phyloP scores from a whole-genome alignment of 345 rosid species.

The Citrus trifoliata region DNA sequence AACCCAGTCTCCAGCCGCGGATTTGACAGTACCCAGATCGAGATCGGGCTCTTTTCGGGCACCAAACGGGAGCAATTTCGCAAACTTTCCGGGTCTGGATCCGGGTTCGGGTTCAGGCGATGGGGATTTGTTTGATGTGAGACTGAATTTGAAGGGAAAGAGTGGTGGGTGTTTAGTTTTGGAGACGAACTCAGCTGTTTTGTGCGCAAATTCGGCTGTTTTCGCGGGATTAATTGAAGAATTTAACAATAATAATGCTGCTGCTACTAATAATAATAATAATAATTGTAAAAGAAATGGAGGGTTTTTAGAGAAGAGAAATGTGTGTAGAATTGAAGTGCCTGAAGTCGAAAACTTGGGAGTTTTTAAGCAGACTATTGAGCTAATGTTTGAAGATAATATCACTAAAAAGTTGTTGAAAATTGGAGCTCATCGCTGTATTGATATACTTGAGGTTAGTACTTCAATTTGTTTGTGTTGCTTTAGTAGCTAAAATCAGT shows the following conservation, averaged over 20 bases:
- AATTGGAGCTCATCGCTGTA: conserved; percentile 69
- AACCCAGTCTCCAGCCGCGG: conserved; percentile 18
- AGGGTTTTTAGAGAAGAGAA: conserved; percentile 21
- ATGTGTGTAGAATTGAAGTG: conserved; percentile 69
- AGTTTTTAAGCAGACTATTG: conserved; percentile 69
- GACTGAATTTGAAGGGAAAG: conserved; percentile 67
- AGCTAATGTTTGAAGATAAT: conserved; percentile 81
- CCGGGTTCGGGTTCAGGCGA: conserved; percentile 26
- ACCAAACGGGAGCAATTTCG: conserved; percentile 21
- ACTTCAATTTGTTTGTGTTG: neutral
- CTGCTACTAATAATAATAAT: neutral
- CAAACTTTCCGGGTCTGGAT: conserved; percentile 11
- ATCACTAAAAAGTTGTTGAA: conserved; percentile 52
- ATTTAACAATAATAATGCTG: conserved; percentile 16
- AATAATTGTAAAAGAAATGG: conserved; percentile 10
- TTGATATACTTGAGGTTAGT: conserved; percentile 82
- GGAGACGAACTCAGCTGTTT: conserved; percentile 66
- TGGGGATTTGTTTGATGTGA: conserved; percentile 49
- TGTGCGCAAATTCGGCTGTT: conserved; percentile 60
- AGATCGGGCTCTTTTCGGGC: conserved; percentile 41
- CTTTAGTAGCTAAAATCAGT: neutral
- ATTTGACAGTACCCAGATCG: conserved; percentile 22
- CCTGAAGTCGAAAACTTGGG: conserved; percentile 79
- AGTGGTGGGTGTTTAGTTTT: conserved; percentile 63
- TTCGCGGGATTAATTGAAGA: conserved; percentile 52